Conservation (phyloP, 768 basidiomycete genomes). For the Vararia minispora region DNA sequence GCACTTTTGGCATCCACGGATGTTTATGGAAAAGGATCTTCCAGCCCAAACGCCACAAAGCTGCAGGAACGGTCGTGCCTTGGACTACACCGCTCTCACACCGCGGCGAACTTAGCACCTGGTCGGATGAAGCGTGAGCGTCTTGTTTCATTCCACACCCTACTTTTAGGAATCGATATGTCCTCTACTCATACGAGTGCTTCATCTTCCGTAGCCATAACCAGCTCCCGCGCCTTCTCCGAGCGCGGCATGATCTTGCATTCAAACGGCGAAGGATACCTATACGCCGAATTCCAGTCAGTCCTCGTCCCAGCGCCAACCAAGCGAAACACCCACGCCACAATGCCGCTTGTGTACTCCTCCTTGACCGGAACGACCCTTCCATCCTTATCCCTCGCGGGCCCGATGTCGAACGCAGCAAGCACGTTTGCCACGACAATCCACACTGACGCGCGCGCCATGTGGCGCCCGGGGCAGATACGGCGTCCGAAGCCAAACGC, state of each 20-base stretch:
- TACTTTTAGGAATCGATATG: too few species aligned
- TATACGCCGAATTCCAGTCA: too few species aligned
- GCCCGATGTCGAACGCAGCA: slow-evolving; percentile 6
- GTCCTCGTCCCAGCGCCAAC: not conserved
- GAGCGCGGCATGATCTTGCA: slow-evolving; percentile 16
- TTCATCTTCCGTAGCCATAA: slow-evolving; percentile 7
- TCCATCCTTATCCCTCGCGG: not conserved
- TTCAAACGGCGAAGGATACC: slow-evolving; percentile 14
- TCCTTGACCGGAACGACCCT: slow-evolving; percentile 4
- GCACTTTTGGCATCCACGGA: too few species aligned
- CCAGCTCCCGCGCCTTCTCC: slow-evolving; percentile 5
- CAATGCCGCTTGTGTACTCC: slow-evolving; percentile 2
- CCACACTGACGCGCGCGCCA: slow-evolving; percentile 10
- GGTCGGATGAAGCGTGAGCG: too few species aligned
- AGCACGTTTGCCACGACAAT: slow-evolving; percentile 6
- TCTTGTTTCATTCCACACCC: too few species aligned
- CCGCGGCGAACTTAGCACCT: too few species aligned
- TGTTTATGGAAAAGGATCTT: too few species aligned
- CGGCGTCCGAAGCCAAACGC: slow-evolving; percentile 11
- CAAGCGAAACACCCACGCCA: slow-evolving; percentile 6
- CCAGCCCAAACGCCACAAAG: too few species aligned
- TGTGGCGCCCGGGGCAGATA: slow-evolving; percentile 9
- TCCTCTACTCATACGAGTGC: too few species aligned
- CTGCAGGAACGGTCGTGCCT: too few species aligned
- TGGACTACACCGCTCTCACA: too few species aligned